Evolutionary conservation across 2,329 filamentous ascomycete species (phyloP).

Genomic region (Oidium heveae): DNA sequence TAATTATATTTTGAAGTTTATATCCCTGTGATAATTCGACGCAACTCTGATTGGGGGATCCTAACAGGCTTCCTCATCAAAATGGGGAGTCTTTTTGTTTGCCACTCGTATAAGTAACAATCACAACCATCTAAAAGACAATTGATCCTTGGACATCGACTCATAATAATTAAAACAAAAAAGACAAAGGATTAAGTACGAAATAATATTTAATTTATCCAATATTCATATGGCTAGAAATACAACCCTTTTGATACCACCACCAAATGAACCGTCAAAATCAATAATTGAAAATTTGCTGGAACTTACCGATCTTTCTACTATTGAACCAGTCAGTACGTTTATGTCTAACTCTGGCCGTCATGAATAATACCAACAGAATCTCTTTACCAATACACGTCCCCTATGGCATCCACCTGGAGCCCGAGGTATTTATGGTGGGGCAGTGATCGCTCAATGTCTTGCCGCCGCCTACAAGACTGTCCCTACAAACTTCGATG

Average conservation of each 20-base stretch:
- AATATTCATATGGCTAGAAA: slow-evolving; percentile 15
- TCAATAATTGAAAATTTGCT: slow-evolving; percentile 73
- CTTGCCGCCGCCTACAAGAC: slow-evolving; percentile 74
- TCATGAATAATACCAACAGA: slow-evolving; percentile 20
- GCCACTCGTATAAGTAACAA: no score
- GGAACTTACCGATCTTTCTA: slow-evolving; percentile 55
- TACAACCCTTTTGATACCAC: slow-evolving; percentile 47
- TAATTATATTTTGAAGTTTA: no score
- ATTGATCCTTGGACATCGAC: no score
- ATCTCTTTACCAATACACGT: slow-evolving; percentile 87
- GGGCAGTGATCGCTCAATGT: slow-evolving; percentile 77
- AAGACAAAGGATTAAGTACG: no score
- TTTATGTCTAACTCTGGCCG: not conserved
- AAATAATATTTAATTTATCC: no score
- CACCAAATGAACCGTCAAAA: slow-evolving; percentile 44
- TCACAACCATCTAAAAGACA: no score
- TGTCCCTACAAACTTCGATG: slow-evolving; percentile 51
- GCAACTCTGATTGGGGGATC: no score
- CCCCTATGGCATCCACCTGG: slow-evolving; percentile 80
- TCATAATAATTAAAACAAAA: no score
- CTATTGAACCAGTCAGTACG: slow-evolving; percentile 42
- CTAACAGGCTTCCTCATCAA: no score
- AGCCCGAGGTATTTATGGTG: slow-evolving; percentile 81
- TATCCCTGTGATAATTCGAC: no score
- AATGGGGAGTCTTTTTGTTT: no score